Evolutionary conservation across 2,329 filamentous ascomycete species (phyloP).

Genomic region (Talaromyces funiculosus): DNA sequence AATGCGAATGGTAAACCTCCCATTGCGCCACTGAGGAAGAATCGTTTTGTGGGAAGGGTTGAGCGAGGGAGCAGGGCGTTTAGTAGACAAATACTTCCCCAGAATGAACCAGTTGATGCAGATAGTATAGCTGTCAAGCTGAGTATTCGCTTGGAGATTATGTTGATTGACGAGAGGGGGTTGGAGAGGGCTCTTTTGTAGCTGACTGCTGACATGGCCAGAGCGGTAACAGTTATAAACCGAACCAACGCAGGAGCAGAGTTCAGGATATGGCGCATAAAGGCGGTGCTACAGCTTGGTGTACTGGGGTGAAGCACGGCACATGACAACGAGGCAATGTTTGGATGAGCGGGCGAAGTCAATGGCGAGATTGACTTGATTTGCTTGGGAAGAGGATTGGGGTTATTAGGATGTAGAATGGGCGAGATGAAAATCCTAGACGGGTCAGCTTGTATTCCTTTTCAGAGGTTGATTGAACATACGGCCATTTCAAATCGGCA

Average conservation of each 20-base stretch:
- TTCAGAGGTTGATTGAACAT: constrained; percentile 34
- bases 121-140: constrained; percentile 72
- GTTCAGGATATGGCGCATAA: constrained; percentile 78
- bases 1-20: constrained; percentile 77
- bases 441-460: not conserved
- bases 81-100: constrained; percentile 87
- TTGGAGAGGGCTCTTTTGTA: constrained; percentile 63
- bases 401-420: constrained; percentile 72
- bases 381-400: constrained; percentile 52
- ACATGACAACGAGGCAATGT: constrained; percentile 79
- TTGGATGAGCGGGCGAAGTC: constrained; percentile 77
- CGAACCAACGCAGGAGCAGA: constrained; percentile 74
- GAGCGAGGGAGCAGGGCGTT: constrained; percentile 69
- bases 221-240: constrained; percentile 63
- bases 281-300: constrained; percentile 81
- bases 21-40: constrained; percentile 82
- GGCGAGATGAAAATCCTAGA: constrained; percentile 70
- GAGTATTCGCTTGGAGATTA: constrained; percentile 63
- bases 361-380: constrained; percentile 69
- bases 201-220: constrained; percentile 60
- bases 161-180: constrained; percentile 62
- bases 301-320: constrained; percentile 82
- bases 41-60: constrained; percentile 73
- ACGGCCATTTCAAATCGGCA: constrained; percentile 78
- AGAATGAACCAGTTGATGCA: constrained; percentile 76